These are phyloP conservation scores for Annulohypoxylon stygium DNA, from an alignment of 495 filamentous ascomycete species.

Conservation along the genomic window DNA sequence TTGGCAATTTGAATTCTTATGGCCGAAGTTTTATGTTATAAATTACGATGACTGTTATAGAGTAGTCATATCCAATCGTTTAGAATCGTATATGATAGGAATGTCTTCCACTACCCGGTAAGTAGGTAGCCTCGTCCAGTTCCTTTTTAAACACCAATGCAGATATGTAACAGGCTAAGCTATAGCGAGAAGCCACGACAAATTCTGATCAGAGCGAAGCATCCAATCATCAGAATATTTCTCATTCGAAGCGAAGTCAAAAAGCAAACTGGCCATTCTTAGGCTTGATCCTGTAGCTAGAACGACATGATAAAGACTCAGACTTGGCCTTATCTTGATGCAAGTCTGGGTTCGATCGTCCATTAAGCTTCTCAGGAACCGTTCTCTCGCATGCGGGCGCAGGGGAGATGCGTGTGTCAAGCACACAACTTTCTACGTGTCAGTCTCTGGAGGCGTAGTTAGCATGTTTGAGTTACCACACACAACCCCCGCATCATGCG, in stretches of 20 bases:
- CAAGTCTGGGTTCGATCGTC: slow-evolving; percentile 41
- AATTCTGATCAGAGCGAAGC: slow-evolving; percentile 30
- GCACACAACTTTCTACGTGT: slow-evolving; percentile 51
- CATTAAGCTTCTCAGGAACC: slow-evolving; percentile 45
- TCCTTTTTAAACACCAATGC: neutral
- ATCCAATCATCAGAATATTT: slow-evolving; percentile 26
- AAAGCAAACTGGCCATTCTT: slow-evolving; percentile 24
- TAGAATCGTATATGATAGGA: slow-evolving; percentile 15
- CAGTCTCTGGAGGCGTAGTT: slow-evolving; percentile 48
- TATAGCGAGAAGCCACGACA: slow-evolving; percentile 18
- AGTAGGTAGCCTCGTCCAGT: neutral
- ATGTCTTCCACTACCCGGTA: neutral
- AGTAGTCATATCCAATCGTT: slow-evolving; percentile 24
- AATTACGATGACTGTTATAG: slow-evolving; percentile 10
- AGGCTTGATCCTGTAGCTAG: slow-evolving; percentile 22
- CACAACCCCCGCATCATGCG: slow-evolving; percentile 45
- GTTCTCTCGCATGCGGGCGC: slow-evolving; percentile 42
- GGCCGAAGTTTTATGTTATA: slow-evolving; percentile 15
- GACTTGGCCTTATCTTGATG: slow-evolving; percentile 37
- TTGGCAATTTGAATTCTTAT: slow-evolving; percentile 10
- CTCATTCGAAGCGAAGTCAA: slow-evolving; percentile 18
- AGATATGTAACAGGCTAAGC: slow-evolving; percentile 11
- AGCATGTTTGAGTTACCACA: slow-evolving; percentile 38
- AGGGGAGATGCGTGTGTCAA: slow-evolving; percentile 45
- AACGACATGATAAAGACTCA: slow-evolving; percentile 30